Percentiles rank a stretch among this genome's conserved stretches.
Evolutionary conservation across 202 grass and related monocot species (phyloP).

Genomic region (Panicum virgatum): DNA sequence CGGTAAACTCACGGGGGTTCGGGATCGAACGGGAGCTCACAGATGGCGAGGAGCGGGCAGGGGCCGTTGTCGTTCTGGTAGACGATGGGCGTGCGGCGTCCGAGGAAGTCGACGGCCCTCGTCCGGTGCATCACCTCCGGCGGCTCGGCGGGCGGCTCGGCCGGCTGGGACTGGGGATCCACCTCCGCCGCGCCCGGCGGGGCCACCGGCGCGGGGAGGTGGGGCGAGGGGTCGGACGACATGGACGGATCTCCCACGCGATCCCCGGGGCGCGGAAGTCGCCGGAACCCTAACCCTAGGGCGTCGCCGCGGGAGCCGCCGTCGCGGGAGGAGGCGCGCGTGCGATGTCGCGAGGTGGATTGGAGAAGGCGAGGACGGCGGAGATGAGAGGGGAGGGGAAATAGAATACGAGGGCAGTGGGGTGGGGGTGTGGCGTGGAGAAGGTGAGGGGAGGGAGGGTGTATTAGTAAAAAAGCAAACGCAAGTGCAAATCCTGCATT

Average conservation of each 20-base stretch:
- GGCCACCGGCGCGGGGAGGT: constrained; percentile 36
- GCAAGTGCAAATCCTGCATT: background rate
- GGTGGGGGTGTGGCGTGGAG: background rate
- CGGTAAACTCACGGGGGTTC: background rate
- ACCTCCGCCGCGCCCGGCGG: constrained; percentile 43
- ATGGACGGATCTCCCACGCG: constrained; percentile 43
- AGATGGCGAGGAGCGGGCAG: constrained; percentile 95
- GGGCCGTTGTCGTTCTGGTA: constrained; percentile 99
- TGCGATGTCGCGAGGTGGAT: constrained; percentile 19
- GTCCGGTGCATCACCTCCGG: constrained; percentile 78
- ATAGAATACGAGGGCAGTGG: constrained; percentile 45
- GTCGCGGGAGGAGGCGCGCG: constrained; percentile 19
- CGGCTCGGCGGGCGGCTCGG: constrained; percentile 19
- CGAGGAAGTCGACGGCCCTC: constrained; percentile 89
- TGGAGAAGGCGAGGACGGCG: constrained; percentile 29
- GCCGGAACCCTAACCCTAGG: constrained; percentile 38
- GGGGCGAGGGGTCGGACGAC: constrained; percentile 34
- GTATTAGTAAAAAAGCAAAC: background rate
- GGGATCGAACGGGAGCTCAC: constrained; percentile 42
- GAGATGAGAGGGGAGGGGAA: background rate
- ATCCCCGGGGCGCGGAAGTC: background rate
- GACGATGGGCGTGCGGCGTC: constrained; percentile 81
- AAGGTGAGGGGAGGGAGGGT: background rate
- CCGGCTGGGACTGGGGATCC: constrained; percentile 32
- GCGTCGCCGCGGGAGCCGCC: constrained; percentile 18